These are phyloP conservation scores for Solanum pennellii DNA, from an alignment of 257 asterid species.

Conservation along the genomic window DNA sequence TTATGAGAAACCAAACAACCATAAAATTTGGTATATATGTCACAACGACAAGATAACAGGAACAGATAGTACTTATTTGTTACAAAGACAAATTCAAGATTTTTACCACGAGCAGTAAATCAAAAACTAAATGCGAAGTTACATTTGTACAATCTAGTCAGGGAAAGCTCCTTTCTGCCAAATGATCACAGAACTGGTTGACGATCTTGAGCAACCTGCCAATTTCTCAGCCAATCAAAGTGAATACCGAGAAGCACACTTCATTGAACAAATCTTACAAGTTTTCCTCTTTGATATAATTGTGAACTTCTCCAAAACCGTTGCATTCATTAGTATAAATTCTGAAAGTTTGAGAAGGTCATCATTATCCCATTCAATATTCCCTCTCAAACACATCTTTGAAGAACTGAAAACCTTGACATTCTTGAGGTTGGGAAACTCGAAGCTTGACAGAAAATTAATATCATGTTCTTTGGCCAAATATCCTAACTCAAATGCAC, in stretches of 20 bases:
- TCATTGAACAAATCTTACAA: neutral
- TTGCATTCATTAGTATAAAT: neutral
- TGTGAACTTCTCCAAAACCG: neutral
- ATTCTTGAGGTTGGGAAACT: no score
- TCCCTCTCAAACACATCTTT: no score
- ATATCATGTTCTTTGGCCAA: no score
- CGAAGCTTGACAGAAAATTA: no score
- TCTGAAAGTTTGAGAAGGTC: neutral
- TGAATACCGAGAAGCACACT: neutral
- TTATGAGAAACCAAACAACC: neutral
- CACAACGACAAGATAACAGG: neutral
- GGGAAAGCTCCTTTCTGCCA: neutral
- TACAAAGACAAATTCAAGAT: neutral
- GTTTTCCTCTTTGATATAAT: neutral
- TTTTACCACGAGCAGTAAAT: neutral
- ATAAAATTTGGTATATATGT: no score
- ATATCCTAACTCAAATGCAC: no score
- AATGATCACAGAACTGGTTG: neutral
- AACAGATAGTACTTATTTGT: neutral
- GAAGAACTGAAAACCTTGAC: no score
- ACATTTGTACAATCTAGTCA: neutral
- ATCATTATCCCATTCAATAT: neutral
- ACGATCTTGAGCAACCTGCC: neutral
- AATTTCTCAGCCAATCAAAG: neutral
- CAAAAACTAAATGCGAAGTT: neutral